Evolutionary conservation across 495 filamentous ascomycete species (phyloP).

Genomic region (Aspergillus ostianus): DNA sequence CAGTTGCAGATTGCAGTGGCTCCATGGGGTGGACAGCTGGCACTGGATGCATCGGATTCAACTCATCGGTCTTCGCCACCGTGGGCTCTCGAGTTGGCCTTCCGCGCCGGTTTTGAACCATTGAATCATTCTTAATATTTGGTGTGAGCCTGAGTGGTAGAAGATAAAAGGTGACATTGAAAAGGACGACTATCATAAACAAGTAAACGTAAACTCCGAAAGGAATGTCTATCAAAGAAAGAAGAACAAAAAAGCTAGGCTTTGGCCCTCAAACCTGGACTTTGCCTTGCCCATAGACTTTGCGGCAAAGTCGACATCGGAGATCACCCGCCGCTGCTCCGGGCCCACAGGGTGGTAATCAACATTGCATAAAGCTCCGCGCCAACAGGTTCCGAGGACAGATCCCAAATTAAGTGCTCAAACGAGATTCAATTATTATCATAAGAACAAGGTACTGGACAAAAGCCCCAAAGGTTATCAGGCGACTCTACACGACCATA

Average conservation of each 20-base stretch:
- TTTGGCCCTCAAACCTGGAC: background rate
- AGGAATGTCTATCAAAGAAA: slow-evolving; percentile 28
- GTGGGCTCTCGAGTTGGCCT: background rate
- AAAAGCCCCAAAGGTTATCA: slow-evolving; percentile 39
- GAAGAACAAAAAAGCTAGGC: slow-evolving; percentile 8
- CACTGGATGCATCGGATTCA: background rate
- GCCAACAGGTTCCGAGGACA: slow-evolving; percentile 17
- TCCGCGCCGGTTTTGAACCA: too few relatives aligned
- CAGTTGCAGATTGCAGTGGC: background rate
- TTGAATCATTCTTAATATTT: too few relatives aligned
- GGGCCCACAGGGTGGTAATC: background rate
- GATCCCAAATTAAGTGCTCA: slow-evolving; percentile 35
- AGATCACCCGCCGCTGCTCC: background rate
- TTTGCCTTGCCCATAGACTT: background rate
- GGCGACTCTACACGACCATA: slow-evolving; percentile 34
- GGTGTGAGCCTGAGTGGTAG: background rate
- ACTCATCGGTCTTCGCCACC: background rate
- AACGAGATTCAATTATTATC: slow-evolving; percentile 49
- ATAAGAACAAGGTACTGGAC: slow-evolving; percentile 41
- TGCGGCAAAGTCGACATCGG: background rate
- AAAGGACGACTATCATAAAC: slow-evolving; percentile 7
- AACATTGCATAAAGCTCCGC: slow-evolving; percentile 2
- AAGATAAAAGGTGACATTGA: background rate
- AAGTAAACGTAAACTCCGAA: slow-evolving; percentile 16
- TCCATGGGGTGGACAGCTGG: background rate